These are phyloP conservation scores for Aspergillus flavus DNA, from an alignment of 2,329 filamentous ascomycete species.

Conservation along the genomic window DNA sequence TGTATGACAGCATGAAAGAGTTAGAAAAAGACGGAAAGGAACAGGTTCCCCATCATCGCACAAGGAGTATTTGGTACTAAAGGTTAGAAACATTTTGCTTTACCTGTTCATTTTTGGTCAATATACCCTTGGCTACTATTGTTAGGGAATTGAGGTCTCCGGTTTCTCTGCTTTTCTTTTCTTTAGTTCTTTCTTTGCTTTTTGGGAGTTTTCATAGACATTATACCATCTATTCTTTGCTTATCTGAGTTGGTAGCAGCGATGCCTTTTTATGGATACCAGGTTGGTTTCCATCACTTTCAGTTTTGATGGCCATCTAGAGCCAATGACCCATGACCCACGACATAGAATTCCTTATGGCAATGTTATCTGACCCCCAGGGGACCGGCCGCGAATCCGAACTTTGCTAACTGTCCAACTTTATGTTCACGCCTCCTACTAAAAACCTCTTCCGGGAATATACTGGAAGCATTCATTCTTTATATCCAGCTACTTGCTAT, in stretches of 20 bases:
- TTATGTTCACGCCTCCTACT: neutral
- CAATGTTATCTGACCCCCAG: neutral
- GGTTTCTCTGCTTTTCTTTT: neutral
- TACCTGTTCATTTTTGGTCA: neutral
- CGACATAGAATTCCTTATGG: neutral
- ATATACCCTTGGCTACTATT: neutral
- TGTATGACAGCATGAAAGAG: constrained; percentile 94
- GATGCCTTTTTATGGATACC: constrained; percentile 4
- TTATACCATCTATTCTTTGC: constrained; percentile 2
- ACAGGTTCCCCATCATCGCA: constrained; percentile 78
- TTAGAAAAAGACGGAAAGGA: constrained; percentile 64
- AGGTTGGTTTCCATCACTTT: neutral
- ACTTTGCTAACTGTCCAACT: neutral
- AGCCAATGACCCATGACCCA: neutral
- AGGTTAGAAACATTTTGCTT: neutral
- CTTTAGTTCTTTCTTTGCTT: neutral
- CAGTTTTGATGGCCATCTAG: neutral
- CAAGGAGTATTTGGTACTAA: constrained; percentile 92
- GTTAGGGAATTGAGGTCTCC: neutral
- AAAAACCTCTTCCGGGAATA: neutral
- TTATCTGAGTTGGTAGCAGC: constrained; percentile 16
- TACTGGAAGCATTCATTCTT: neutral
- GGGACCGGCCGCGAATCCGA: neutral
- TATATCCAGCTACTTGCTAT: neutral
- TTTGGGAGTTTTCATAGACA: constrained; percentile 15